Evolutionary conservation across 371 early-diverging fungal species (phyloP), one percentile per base, ranked within the genome.

Genomic region (Mucor sp.): DNA sequence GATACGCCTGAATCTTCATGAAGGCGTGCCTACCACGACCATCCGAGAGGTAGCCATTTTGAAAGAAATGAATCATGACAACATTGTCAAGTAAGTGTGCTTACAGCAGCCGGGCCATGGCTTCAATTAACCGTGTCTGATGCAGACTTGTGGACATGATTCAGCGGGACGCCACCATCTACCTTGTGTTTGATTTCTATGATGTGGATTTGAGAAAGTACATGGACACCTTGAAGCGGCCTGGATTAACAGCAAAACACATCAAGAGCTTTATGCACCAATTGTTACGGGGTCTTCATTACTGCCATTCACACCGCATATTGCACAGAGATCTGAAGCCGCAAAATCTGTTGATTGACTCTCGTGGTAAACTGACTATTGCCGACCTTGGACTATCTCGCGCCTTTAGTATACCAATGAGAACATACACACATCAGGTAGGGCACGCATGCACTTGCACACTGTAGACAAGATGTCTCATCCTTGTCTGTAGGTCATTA

Each of bases 41-140:
- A 94, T 99, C 44, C 85, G 99, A 67, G 99, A 99, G 77, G 96
- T 99, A 53, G 95, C 99, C 4, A 77, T 99, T 21, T 85, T 99
- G n/a, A 97, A 96, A 79, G 97, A 97, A 77, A 78, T 99, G 25
- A 87, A 92, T 57, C 98, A 99, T 78, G 86, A 90, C 3, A 95
- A 97, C 76, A 92, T 99, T 70, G 92, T 99, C 48, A 84, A 87
- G 92, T 91, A 83, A 73, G 28, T 58, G 8, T 7, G 19, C 30
- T 30, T 30, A 33, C 8, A 7, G 33, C 8, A 7, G 21, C 14
- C 21, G 2, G 25, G 25, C 8, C n/a, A 3, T 6, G 8, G 44
- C 14, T 4, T 37, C 19, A n/a, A n/a, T 19, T 44, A n/a, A 44
- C 19, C 17, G 1, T 17, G 4, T 44, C n/a, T 19, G n/a, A 67